These are phyloP conservation scores for Botrytis elliptica DNA, from an alignment of 2,329 filamentous ascomycete species.

Conservation along the genomic window DNA sequence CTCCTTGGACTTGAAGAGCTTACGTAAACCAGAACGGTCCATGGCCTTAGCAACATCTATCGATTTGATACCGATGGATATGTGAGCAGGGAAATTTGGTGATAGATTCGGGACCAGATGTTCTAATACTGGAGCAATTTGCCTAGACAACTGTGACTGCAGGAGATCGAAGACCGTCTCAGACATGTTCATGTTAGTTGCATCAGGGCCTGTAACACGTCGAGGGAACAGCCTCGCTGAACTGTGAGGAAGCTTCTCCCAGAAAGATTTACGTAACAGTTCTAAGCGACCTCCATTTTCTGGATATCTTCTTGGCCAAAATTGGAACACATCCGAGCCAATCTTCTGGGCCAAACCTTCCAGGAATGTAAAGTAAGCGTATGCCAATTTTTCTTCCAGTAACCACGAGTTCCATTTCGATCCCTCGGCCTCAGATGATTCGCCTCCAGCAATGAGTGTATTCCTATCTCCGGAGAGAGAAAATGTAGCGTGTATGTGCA, in stretches of 20 bases:
- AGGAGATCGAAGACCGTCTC: slow-evolving; percentile 34
- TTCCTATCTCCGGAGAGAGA: slow-evolving; percentile 36
- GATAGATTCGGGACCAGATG: slow-evolving; percentile 26
- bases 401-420: slow-evolving; percentile 35
- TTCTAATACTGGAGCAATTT: slow-evolving; percentile 27
- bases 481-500: slow-evolving; percentile 39
- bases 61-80: slow-evolving; percentile 18
- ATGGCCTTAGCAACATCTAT: slow-evolving; percentile 24
- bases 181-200: slow-evolving; percentile 23
- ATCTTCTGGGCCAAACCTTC: slow-evolving; percentile 23
- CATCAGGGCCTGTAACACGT: slow-evolving; percentile 10
- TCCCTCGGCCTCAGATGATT: slow-evolving; percentile 22
- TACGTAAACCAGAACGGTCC: slow-evolving; percentile 24
- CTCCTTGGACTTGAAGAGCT: slow-evolving; percentile 25
- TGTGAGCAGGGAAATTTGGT: slow-evolving; percentile 23
- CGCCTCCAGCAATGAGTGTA: slow-evolving; percentile 30
- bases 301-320: slow-evolving; percentile 30
- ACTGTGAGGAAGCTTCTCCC: slow-evolving; percentile 28
- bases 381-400: slow-evolving; percentile 28
- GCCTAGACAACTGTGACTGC: slow-evolving; percentile 17
- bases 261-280: slow-evolving; percentile 29
- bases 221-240: slow-evolving; percentile 29
- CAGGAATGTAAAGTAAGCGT: slow-evolving; percentile 34
- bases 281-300: slow-evolving; percentile 22
- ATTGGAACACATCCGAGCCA: slow-evolving; percentile 25